Evolutionary conservation across 768 basidiomycete genomes (phyloP), one percentile per base, ranked within the genome.

Genomic region (Termitomyces sp.): DNA sequence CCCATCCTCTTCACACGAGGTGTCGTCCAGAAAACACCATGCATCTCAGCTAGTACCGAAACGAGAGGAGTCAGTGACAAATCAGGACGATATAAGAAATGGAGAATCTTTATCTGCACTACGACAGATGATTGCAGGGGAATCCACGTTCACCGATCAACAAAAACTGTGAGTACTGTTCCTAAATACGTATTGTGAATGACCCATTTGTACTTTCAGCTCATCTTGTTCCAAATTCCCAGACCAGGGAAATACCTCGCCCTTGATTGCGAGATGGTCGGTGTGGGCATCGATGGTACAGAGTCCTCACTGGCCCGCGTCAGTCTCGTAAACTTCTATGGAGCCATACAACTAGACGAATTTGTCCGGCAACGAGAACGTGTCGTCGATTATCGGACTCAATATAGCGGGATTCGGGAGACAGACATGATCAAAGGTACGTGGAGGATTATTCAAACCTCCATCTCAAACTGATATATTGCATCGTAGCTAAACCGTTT

Each of bases 261-360:
- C 0, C 77, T 99, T 34, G 96, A 99, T 73, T 98, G 96, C 68
- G 96, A 98, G 74, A 97, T 98, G 94, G 96, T 98, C 11, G 95
- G 95, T 5, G 83, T 96, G n/a, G 94, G 94, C 0, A 80, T 85
- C n/a, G 81, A 87, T 31, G 93, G 92, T 25, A 74, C 73, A 3
- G 93, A 96, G 70, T 94, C 91, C 0, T 88, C 89, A 0, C 81
- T 97, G 14, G 96, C 94, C 1, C 87, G 96, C 37, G 91, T 96
- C 64, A 92, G 90, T 55, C 70, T 97, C 45, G 94, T 98, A 60
- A 96, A 98, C 73, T 96, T 86, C 70, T 78, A 92, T 62, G 96
- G 96, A 0, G 86, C 81, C 1, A 79, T 91, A 32, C 77, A 89
- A 46, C 71, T 97, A 64, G 96, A 98, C 68, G 89, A 83, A 54